These are phyloP conservation scores for Middelhovenomyces tepae DNA, from an alignment of 805 yeast genomes.

Conservation along the genomic window DNA sequence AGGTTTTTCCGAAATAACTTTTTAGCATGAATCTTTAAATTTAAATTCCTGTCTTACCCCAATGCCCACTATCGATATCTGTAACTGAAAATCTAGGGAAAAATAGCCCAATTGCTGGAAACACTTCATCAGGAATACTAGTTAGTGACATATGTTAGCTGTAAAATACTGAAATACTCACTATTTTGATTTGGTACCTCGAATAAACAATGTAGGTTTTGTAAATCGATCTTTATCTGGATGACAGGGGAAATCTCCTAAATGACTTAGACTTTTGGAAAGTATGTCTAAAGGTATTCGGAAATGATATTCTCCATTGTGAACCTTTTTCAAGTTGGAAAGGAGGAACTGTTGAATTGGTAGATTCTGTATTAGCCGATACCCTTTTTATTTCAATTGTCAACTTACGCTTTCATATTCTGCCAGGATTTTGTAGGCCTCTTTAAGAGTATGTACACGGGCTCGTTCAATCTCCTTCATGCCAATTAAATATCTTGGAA, in stretches of 20 bases:
- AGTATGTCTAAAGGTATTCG: conserved; percentile 68
- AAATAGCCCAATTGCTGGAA: conserved; percentile 62
- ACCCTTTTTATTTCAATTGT: no score
- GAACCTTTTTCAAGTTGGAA: conserved; percentile 50
- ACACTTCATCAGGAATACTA: conserved; percentile 66
- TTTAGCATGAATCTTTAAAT: background rate
- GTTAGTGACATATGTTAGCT: conserved; percentile 3
- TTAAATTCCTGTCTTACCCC: conserved; percentile 36
- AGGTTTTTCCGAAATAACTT: conserved; percentile 75
- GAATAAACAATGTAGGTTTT: conserved; percentile 67
- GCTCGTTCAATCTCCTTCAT: conserved; percentile 48
- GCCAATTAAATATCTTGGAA: conserved; percentile 58
- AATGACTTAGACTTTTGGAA: conserved; percentile 51
- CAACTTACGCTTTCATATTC: conserved; percentile 64
- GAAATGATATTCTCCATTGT: conserved; percentile 32
- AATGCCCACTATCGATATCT: conserved; percentile 82
- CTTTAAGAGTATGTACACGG: conserved; percentile 42
- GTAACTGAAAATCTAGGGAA: conserved; percentile 70
- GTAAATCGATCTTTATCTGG: conserved; percentile 45
- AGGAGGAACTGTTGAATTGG: conserved; percentile 69
- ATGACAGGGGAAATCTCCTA: conserved; percentile 73
- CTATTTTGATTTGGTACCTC: conserved; percentile 70
- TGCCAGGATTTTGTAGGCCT: conserved; percentile 56
- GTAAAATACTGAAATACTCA: conserved; percentile 9
- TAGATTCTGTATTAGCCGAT: no score